phyloP scores from a whole-genome alignment of 1,139 yeast genomes.

The Dujonia santamariae region DNA sequence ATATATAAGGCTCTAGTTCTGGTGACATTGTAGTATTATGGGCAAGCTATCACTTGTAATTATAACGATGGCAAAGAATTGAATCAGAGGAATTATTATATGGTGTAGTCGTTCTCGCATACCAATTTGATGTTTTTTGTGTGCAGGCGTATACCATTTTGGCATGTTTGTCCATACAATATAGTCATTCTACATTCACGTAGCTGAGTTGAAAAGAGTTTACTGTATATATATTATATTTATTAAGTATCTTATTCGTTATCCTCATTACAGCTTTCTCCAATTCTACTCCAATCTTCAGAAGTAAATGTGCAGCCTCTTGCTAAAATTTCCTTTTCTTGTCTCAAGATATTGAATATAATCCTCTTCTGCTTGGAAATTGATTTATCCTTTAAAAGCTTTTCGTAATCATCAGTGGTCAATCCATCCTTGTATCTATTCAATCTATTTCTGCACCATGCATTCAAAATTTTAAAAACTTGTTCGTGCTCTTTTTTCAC shows the following conservation, averaged over 20 bases:
- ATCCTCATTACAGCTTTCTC: no score
- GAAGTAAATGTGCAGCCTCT: conserved; percentile 5
- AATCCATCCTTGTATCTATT: conserved; percentile 12
- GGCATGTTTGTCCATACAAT: background rate
- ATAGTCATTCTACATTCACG: no score
- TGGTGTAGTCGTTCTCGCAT: no score
- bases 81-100: no score
- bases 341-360: conserved; percentile 7
- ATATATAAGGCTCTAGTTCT: no score
- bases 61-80: no score
- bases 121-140: no score
- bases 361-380: conserved; percentile 7
- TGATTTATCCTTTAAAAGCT: conserved; percentile 1
- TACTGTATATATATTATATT: background rate
- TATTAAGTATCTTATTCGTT: background rate
- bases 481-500: conserved; percentile 11
- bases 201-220: no score
- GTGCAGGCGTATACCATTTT: background rate
- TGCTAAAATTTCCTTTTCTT: conserved; percentile 13
- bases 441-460: conserved; percentile 22
- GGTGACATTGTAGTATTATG: no score
- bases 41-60: no score
- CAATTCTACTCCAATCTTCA: no score
- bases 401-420: background rate
- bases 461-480: conserved; percentile 14